Percentiles rank a stretch among this genome's conserved stretches.
phyloP scores from a whole-genome alignment of 139 green algal genomes.

The Deuterostichococcus epilithicus region DNA sequence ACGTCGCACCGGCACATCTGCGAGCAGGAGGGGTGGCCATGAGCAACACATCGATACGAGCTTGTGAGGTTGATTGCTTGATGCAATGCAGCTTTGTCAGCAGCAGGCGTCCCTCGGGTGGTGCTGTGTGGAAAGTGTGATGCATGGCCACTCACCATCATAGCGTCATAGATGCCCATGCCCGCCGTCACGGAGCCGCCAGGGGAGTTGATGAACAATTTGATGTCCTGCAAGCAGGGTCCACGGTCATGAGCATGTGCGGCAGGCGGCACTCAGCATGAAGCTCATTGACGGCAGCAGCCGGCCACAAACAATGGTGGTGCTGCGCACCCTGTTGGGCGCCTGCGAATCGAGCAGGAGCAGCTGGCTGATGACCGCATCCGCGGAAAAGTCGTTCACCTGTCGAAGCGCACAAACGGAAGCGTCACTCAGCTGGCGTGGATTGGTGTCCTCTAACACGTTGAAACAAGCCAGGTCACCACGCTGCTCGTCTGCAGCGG shows the following conservation, averaged over 20 bases:
- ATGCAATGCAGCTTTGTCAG: background rate
- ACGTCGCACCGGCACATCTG: conserved; percentile 36
- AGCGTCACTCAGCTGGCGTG: too few species aligned
- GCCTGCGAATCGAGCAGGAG: conserved; percentile 95
- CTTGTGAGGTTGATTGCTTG: too few species aligned
- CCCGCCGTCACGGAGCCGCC: conserved; percentile 96
- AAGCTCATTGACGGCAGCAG: background rate
- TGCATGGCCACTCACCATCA: conserved; percentile 68
- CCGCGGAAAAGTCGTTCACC: conserved; percentile 95
- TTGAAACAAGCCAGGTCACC: background rate
- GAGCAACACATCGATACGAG: too few species aligned
- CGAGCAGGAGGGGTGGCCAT: conserved; percentile 36
- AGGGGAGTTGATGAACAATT: conserved; percentile 99
- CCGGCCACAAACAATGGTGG: background rate
- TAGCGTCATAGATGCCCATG: conserved; percentile 98
- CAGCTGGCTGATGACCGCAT: conserved; percentile 95
- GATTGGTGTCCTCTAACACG: too few species aligned
- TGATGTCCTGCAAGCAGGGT: conserved; percentile 79
- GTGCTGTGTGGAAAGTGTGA: too few species aligned
- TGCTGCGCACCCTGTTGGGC: conserved; percentile 60
- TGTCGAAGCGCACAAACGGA: conserved; percentile 25
- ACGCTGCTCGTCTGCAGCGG: too few species aligned
- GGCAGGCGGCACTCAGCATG: too few species aligned
- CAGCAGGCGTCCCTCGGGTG: background rate
- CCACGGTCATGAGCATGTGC: too few species aligned